Conservation (phyloP, 78 protist genomes). For the Dictyostelium firmibasis region DNA sequence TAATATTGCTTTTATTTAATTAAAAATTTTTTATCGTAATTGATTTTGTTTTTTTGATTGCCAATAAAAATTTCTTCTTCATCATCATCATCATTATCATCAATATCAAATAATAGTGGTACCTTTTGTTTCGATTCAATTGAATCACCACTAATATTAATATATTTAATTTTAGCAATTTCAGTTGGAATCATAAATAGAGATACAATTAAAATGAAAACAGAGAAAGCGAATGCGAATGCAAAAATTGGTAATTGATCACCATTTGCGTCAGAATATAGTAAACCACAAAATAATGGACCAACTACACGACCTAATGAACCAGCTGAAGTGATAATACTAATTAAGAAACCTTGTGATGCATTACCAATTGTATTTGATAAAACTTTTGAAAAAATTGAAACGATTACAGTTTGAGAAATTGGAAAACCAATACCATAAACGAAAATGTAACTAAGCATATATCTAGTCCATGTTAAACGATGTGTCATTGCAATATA, state of each 20-base stretch:
- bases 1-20: neutral
- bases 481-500: neutral
- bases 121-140: neutral
- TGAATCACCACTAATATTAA: neutral
- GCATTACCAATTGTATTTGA: constrained; percentile 1
- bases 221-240: neutral
- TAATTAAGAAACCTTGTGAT: neutral
- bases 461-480: neutral
- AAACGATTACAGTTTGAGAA: constrained; percentile 29
- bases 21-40: neutral
- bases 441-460: neutral
- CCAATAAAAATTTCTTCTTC: no score
- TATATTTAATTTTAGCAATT: neutral
- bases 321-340: constrained; percentile 43
- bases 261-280: neutral
- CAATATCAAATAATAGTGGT: neutral
- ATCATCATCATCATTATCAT: neutral
- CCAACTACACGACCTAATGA: constrained; percentile 51
- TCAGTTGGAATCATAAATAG: neutral
- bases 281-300: neutral
- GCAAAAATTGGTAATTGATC: neutral
- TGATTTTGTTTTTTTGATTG: no score
- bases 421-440: constrained; percentile 37
- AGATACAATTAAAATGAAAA: neutral
- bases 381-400: constrained; percentile 40